Base-by-base conservation (phyloP, 2,329 filamentous ascomycete species). In the Chlorencoelia australis region DNA sequence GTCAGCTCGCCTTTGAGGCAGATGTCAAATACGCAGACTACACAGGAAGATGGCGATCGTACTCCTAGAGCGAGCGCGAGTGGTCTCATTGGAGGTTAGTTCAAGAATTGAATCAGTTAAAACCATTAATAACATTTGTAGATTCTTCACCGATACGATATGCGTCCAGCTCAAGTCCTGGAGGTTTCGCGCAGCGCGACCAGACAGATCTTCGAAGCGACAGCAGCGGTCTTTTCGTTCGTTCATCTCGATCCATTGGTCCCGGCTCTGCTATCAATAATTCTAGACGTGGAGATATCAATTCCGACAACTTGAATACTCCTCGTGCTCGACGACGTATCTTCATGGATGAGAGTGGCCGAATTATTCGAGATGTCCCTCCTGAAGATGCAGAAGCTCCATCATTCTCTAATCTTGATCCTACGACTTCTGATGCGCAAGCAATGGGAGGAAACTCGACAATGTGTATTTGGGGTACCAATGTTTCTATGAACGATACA, bases 391-490 rank as follows among this genome's bases (percentile, higher is more conserved):
- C 74, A 0, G 75, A 79, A 48, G 70, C 72, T 1, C 65, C 70
- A 15, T 74, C 75, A 0, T 79, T 76, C 49, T 65, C 67, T 22
- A 76, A 75, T 54, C 60, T 71, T 47, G 71, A 94, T 48, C 86
- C 86, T 1, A 82, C 81, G 45, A 95, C 88, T 5, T 95, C 89
- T 2, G 91, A 98, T 58, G 91, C 91, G 1, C 83, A 95, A 54
- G 75, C 71, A 1, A 73, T 95, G 26, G 89, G 87, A 25, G 91
- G 88, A 2, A 75, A 75, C 40, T 84, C 83, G 25, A 80, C 81
- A 38, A 78, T 82, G 48, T 75, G 93, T 40, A 89, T 98, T 46
- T 98, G 91, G 91, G 91, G 91, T 59, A 98, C 91, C 28, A 96
- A 94, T 25, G 84, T 98, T 33, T 94, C 89, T 4, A 82, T 98